phyloP scores from a whole-genome alignment of 805 yeast genomes.

The Tetrapisispora fleetii region DNA sequence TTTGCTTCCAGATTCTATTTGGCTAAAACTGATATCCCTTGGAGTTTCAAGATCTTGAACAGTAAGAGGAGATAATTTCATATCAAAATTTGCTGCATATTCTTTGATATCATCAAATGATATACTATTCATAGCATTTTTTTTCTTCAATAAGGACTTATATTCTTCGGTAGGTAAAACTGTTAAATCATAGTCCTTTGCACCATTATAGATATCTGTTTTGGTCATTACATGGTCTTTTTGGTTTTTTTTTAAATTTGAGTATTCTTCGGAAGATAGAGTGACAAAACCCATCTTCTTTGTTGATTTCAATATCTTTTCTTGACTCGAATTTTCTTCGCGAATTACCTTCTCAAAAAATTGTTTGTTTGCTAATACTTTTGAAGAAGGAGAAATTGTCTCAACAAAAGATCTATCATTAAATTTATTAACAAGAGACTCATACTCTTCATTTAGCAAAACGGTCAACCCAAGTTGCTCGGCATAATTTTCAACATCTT shows the following conservation, averaged over 20 bases:
- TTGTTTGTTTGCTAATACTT: conserved; percentile 29
- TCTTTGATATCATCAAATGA: conserved; percentile 26
- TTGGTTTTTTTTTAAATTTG: conserved; percentile 23
- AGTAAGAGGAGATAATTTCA: conserved; percentile 27
- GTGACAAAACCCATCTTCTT: conserved; percentile 29
- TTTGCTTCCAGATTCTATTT: conserved; percentile 10
- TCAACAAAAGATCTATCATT: conserved; percentile 4
- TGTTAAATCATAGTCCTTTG: conserved; percentile 35
- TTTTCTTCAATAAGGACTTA: conserved; percentile 26
- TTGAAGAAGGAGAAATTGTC: conserved; percentile 12
- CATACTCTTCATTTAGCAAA: conserved; percentile 28
- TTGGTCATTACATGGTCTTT: conserved; percentile 24
- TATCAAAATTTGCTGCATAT: conserved; percentile 30
- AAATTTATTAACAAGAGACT: conserved; percentile 3
- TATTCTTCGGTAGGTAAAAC: conserved; percentile 39
- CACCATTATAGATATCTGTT: conserved; percentile 26
- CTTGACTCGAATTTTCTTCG: conserved; percentile 21
- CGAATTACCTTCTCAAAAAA: conserved; percentile 28
- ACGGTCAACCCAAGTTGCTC: conserved; percentile 27
- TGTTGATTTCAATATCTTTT: conserved; percentile 27
- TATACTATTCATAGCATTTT: conserved; percentile 9
- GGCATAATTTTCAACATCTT: conserved; percentile 21
- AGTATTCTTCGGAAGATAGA: conserved; percentile 29
- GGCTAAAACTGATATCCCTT: background rate
- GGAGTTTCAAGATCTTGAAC: conserved; percentile 6